A percentile compares a stretch with the other conserved stretches of the same genome.
Evolutionary conservation across 2,329 filamentous ascomycete genomes (phyloP).

Genomic region (Xylariaceae sp.): DNA sequence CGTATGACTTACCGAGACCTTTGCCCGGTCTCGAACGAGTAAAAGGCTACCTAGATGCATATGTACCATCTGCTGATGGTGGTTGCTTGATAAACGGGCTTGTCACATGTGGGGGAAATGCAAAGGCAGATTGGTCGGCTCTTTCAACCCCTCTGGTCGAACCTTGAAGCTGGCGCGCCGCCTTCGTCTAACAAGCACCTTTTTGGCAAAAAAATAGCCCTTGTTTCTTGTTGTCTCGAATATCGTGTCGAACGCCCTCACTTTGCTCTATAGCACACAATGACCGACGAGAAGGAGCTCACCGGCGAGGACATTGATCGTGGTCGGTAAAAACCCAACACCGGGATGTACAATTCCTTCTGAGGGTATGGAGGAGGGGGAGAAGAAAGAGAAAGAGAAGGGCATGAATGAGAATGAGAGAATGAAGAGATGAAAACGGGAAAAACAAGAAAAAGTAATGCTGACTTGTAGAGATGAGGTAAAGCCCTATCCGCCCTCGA

Average conservation of each 20-base stretch:
- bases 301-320: constrained; percentile 4
- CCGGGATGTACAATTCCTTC: background rate
- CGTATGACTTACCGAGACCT: background rate
- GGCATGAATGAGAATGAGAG: background rate
- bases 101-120: background rate
- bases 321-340: background rate
- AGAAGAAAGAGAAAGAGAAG: background rate
- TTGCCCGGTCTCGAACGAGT: background rate
- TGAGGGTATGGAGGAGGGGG: too few relatives aligned
- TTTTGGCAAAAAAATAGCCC: too few relatives aligned
- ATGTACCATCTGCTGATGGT: background rate
- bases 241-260: too few relatives aligned
- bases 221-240: too few relatives aligned
- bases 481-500: constrained; percentile 24
- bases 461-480: background rate
- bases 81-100: background rate
- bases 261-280: background rate
- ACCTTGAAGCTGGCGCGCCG: too few relatives aligned
- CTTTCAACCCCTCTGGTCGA: background rate
- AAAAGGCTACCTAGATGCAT: background rate
- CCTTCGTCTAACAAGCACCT: too few relatives aligned
- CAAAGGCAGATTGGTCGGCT: background rate
- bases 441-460: background rate
- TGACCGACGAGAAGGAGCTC: background rate
- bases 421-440: background rate